These are phyloP conservation scores for Rhodotorula sp. DNA, from an alignment of 1,284 basidiomycete genomes.

Conservation along the genomic window DNA sequence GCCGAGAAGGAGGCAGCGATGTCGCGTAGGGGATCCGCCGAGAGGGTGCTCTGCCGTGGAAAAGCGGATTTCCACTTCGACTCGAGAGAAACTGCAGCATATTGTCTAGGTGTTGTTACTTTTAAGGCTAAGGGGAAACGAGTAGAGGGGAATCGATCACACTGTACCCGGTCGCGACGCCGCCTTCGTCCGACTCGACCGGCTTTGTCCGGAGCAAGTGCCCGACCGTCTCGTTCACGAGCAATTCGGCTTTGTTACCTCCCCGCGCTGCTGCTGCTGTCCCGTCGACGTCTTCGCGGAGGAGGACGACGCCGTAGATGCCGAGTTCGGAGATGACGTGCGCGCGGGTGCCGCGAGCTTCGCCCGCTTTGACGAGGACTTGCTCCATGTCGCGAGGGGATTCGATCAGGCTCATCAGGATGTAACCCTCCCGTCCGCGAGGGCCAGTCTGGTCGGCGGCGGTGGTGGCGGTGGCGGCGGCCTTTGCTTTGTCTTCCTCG, in stretches of 20 bases:
- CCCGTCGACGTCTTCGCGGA: constrained; percentile 53
- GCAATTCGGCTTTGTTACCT: constrained; percentile 36
- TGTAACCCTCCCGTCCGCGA: constrained; percentile 64
- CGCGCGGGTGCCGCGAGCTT: constrained; percentile 53
- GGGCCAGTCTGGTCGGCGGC: background rate
- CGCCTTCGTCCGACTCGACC: constrained; percentile 86
- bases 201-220: constrained; percentile 91
- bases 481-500: constrained; percentile 54
- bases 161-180: constrained; percentile 86
- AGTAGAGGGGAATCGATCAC: constrained; percentile 80
- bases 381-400: constrained; percentile 68
- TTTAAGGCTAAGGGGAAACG: background rate
- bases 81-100: background rate
- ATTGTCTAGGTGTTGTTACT: background rate
- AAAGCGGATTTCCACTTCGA: background rate
- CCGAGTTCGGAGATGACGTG: constrained; percentile 90
- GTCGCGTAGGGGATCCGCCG: too few species aligned
- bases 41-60: too few species aligned
- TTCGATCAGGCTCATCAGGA: constrained; percentile 87
- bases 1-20: too few species aligned
- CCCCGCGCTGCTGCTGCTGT: background rate
- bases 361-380: constrained; percentile 67
- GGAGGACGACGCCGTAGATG: constrained; percentile 85
- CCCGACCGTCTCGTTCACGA: constrained; percentile 67
- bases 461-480: background rate